Percentiles rank a stretch among this genome's conserved stretches.
Evolutionary conservation across 2,329 filamentous ascomycete genomes (phyloP).

Genomic region (Colletotrichum navitas): DNA sequence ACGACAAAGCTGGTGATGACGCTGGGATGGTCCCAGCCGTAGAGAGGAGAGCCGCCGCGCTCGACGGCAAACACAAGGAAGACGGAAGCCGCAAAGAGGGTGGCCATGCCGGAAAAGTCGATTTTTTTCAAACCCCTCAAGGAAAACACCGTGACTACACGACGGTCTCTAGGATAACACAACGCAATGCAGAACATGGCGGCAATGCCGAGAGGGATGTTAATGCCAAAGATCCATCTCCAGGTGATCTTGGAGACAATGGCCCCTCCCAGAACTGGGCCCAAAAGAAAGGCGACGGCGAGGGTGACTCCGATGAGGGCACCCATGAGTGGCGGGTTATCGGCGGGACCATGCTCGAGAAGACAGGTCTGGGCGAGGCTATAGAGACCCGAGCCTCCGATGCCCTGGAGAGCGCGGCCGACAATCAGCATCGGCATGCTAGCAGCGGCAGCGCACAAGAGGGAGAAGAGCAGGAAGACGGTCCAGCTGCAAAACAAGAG

Average conservation of each 20-base stretch:
- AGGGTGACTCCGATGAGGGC: conserved; percentile 68
- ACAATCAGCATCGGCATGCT: conserved; percentile 67
- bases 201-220: conserved; percentile 65
- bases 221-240: conserved; percentile 73
- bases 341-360: conserved; percentile 66
- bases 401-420: conserved; percentile 70
- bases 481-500: conserved; percentile 65
- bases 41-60: conserved; percentile 66
- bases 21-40: conserved; percentile 64
- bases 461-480: conserved; percentile 67
- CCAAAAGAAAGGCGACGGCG: conserved; percentile 69
- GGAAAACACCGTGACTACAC: conserved; percentile 53
- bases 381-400: conserved; percentile 73
- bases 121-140: conserved; percentile 60
- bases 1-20: conserved; percentile 63
- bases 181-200: conserved; percentile 62
- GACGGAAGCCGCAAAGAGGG: conserved; percentile 65
- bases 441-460: conserved; percentile 64
- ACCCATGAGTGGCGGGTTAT: conserved; percentile 66
- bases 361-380: conserved; percentile 70
- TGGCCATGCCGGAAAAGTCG: conserved; percentile 64
- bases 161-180: conserved; percentile 57
- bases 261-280: conserved; percentile 68
- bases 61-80: conserved; percentile 69
- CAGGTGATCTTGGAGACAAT: conserved; percentile 67